Percentiles rank a stretch among this genome's conserved stretches.
Conservation (phyloP, 257 asterid genomes). For the Datura wrightii region DNA sequence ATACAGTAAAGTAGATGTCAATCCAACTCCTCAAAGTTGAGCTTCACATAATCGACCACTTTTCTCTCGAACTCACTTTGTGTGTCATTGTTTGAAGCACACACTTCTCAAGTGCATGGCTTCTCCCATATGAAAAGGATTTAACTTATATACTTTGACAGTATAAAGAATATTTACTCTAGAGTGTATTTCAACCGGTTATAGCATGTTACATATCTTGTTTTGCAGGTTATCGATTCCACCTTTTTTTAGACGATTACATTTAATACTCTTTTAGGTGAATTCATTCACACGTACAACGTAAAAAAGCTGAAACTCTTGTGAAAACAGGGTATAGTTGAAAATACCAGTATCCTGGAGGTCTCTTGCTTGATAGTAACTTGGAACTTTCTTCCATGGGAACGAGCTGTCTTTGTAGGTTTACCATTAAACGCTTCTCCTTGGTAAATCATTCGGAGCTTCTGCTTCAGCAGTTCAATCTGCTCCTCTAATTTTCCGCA, state of each 20-base stretch:
- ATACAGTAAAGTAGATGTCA: background rate
- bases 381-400: slow-evolving; percentile 93
- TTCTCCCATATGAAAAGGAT: background rate
- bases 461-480: slow-evolving; percentile 77
- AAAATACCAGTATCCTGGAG: slow-evolving; percentile 74
- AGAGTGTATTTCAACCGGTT: background rate
- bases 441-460: slow-evolving; percentile 66
- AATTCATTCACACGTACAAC: background rate
- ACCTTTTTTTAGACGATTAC: background rate
- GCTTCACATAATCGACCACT: background rate
- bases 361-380: slow-evolving; percentile 87
- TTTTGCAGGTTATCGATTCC: background rate
- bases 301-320: background rate
- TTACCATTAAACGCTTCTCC: slow-evolving; percentile 92
- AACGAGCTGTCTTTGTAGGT: slow-evolving; percentile 89
- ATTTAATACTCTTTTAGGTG: background rate
- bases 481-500: slow-evolving; percentile 82
- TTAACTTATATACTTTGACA: background rate
- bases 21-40: background rate
- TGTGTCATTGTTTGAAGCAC: background rate
- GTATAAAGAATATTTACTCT: background rate
- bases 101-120: background rate
- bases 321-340: background rate
- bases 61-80: background rate
- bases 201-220: background rate